A percentile compares a stretch with the other conserved stretches of the same genome.
phyloP scores from a whole-genome alignment of 306 rosid species.

The Sicyos edulis region DNA sequence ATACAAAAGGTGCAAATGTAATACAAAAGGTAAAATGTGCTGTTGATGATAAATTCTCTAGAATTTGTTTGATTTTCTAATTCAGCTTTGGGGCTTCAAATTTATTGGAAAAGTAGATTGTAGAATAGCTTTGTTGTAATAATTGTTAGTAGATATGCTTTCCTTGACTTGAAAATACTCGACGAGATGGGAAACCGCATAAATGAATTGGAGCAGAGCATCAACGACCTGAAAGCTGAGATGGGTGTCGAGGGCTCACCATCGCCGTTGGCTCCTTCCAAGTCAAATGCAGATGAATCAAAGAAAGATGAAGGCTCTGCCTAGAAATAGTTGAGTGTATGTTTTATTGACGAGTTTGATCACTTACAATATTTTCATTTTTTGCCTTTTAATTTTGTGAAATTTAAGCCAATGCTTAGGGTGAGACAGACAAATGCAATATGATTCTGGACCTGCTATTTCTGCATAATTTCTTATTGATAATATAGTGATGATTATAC shows the following conservation, averaged over 20 bases:
- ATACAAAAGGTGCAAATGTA: too few species aligned
- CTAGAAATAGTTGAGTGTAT: slow-evolving; percentile 25
- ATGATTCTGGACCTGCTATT: slow-evolving; percentile 4
- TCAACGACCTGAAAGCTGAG: slow-evolving; percentile 73
- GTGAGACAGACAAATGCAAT: slow-evolving; percentile 3
- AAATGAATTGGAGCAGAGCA: slow-evolving; percentile 88
- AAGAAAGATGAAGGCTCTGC: slow-evolving; percentile 62
- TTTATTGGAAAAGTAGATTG: not conserved
- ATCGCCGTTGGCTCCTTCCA: slow-evolving; percentile 41
- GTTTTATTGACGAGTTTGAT: slow-evolving; percentile 26
- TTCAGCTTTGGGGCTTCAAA: not conserved
- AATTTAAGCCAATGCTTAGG: slow-evolving; percentile 12
- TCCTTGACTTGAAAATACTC: slow-evolving; percentile 68
- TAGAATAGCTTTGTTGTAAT: slow-evolving; percentile 3
- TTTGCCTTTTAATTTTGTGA: slow-evolving; percentile 13
- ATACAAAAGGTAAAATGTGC: too few species aligned
- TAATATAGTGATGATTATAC: slow-evolving; percentile 20
- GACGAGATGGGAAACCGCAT: slow-evolving; percentile 96
- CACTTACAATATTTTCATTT: not conserved
- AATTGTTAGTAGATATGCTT: slow-evolving; percentile 21
- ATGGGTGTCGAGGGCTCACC: slow-evolving; percentile 75
- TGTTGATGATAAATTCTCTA: too few species aligned
- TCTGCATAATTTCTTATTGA: slow-evolving; percentile 11
- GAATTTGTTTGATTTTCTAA: not conserved
- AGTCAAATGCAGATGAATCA: slow-evolving; percentile 44